Conservation (phyloP, 2,329 filamentous ascomycete species). For the Davidsoniella virescens region DNA sequence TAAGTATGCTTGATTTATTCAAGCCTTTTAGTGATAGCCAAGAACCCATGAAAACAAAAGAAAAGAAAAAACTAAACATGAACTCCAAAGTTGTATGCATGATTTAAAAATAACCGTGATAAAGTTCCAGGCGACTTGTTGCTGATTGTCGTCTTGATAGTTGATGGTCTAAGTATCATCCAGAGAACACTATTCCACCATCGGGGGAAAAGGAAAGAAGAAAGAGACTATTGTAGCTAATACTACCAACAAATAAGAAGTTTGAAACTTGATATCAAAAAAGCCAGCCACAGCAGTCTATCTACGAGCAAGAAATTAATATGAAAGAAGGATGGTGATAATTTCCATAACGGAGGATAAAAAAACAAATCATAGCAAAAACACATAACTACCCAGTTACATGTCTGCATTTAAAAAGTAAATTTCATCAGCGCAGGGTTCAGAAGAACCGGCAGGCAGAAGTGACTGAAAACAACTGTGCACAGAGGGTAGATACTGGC, state of each 20-base stretch:
- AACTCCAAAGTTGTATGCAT: not conserved
- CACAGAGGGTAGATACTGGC: slow-evolving; percentile 43
- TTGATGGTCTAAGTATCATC: not conserved
- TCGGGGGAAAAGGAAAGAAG: too few species aligned
- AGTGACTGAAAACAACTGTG: slow-evolving; percentile 35
- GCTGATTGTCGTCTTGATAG: too few species aligned
- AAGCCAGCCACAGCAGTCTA: not conserved
- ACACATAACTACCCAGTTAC: not conserved
- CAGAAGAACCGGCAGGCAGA: slow-evolving; percentile 40
- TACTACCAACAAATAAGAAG: too few species aligned
- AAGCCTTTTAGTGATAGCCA: too few species aligned
- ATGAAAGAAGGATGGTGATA: not conserved
- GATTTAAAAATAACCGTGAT: not conserved
- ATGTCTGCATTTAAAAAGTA: slow-evolving; percentile 11
- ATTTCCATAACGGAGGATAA: not conserved
- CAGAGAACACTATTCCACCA: not conserved
- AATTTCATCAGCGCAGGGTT: slow-evolving; percentile 44
- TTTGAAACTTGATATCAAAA: too few species aligned
- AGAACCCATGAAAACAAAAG: not conserved
- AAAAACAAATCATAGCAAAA: not conserved
- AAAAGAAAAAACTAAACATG: not conserved
- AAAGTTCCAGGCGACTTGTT: too few species aligned
- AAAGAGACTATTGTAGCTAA: too few species aligned
- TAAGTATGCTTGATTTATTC: too few species aligned
- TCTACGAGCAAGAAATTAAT: not conserved